These are phyloP conservation scores for Leucoagaricus sp. DNA, from an alignment of 1,284 basidiomycete genomes.

Conservation along the genomic window DNA sequence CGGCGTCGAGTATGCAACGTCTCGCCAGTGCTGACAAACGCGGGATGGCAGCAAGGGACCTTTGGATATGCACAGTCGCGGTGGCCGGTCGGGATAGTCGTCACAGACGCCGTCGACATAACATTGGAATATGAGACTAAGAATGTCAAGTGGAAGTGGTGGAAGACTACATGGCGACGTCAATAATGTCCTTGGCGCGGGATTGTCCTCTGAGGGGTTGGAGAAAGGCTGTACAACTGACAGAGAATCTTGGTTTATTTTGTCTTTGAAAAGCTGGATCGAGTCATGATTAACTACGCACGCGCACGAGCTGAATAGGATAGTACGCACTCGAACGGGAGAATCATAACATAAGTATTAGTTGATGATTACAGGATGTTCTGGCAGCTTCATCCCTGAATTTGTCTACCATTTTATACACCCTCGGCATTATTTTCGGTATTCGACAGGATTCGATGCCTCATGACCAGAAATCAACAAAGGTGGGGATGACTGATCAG, in stretches of 20 bases:
- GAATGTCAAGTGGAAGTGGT: conserved; percentile 1
- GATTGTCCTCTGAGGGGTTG: not conserved
- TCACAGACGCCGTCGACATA: not conserved
- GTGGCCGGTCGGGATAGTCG: not conserved
- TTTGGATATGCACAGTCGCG: not conserved
- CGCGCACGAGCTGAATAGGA: too few relatives aligned
- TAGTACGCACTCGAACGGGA: too few relatives aligned
- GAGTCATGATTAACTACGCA: not conserved
- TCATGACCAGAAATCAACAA: not conserved
- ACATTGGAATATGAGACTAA: not conserved
- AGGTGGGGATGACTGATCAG: not conserved
- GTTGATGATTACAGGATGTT: too few relatives aligned
- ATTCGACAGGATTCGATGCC: too few relatives aligned
- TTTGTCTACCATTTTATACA: too few relatives aligned
- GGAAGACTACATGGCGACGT: too few relatives aligned
- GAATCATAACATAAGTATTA: too few relatives aligned
- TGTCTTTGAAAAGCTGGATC: too few relatives aligned
- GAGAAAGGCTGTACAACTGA: too few relatives aligned
- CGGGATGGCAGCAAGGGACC: conserved; percentile 11
- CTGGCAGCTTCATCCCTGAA: too few relatives aligned
- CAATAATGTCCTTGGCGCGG: not conserved
- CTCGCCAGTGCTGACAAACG: conserved; percentile 12
- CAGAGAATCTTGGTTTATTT: too few relatives aligned
- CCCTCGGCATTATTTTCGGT: too few relatives aligned
- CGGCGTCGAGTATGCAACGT: conserved; percentile 14